Evolutionary conservation across 1,284 basidiomycete species (phyloP).

Genomic region (Neonothopanus nambi): DNA sequence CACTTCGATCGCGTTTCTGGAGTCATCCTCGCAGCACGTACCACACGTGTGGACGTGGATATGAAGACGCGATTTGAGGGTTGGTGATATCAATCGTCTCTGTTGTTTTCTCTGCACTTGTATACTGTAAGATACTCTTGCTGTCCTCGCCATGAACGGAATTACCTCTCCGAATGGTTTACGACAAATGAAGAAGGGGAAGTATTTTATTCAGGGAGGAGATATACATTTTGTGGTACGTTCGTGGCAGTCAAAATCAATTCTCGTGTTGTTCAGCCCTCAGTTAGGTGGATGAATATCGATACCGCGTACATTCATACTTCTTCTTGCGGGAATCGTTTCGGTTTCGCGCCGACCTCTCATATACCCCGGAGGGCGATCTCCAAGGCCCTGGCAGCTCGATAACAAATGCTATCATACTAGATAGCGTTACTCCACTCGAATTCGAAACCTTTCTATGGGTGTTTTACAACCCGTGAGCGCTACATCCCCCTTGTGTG

Average conservation of each 20-base stretch:
- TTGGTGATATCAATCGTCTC: neutral
- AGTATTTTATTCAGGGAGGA: slow-evolving; percentile 7
- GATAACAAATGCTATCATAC: slow-evolving; percentile 37
- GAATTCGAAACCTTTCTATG: slow-evolving; percentile 59
- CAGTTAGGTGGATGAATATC: slow-evolving; percentile 45
- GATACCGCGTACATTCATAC: slow-evolving; percentile 52
- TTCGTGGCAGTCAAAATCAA: slow-evolving; percentile 45
- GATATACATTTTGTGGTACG: slow-evolving; percentile 11
- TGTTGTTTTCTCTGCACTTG: neutral
- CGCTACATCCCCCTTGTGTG: slow-evolving; percentile 25
- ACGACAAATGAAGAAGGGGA: slow-evolving; percentile 3
- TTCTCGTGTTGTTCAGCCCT: slow-evolving; percentile 56
- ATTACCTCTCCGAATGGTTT: neutral
- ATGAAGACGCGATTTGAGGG: slow-evolving; percentile 44
- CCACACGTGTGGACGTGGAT: slow-evolving; percentile 40
- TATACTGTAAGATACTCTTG: too few relatives aligned
- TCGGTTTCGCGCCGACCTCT: slow-evolving; percentile 46
- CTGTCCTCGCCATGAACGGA: neutral
- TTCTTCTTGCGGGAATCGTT: slow-evolving; percentile 62
- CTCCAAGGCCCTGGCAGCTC: slow-evolving; percentile 38
- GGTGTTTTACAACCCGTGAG: slow-evolving; percentile 66
- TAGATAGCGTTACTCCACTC: slow-evolving; percentile 40
- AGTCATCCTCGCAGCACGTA: slow-evolving; percentile 6
- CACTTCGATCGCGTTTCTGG: neutral
- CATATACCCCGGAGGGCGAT: slow-evolving; percentile 31